Evolutionary conservation across 208 protist species (phyloP).

Genomic region (Leishmania aethiopica): DNA sequence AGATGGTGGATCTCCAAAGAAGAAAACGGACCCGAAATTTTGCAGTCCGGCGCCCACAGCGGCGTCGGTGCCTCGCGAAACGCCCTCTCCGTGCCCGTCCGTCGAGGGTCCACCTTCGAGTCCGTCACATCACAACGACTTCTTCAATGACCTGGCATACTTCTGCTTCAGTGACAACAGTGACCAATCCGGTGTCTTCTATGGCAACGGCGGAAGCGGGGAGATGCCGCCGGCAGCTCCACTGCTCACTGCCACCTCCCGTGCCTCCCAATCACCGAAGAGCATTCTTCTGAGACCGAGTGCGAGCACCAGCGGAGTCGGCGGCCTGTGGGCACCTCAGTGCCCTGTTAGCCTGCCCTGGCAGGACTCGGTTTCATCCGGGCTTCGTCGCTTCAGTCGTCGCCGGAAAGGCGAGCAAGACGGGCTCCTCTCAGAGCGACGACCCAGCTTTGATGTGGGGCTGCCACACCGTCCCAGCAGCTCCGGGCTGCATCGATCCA

Average conservation of each 20-base stretch:
- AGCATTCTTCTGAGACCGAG: conserved; percentile 26
- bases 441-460: neutral
- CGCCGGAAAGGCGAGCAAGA: neutral
- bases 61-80: neutral
- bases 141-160: neutral
- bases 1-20: neutral
- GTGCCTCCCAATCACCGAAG: conserved; percentile 4
- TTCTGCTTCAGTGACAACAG: neutral
- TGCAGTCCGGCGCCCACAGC: neutral
- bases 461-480: neutral
- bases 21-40: neutral
- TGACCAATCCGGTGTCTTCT: neutral
- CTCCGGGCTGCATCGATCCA: neutral
- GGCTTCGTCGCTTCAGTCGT: neutral
- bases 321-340: neutral
- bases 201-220: neutral
- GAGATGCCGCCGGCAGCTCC: neutral
- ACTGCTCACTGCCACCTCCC: neutral
- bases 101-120: neutral
- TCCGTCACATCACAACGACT: neutral
- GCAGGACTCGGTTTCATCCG: neutral
- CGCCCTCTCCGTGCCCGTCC: conserved; percentile 1
- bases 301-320: neutral
- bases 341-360: neutral
- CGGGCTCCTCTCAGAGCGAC: neutral